Evolutionary conservation across 1,139 yeast species (phyloP).

Genomic region (Neolecta irregularis): DNA sequence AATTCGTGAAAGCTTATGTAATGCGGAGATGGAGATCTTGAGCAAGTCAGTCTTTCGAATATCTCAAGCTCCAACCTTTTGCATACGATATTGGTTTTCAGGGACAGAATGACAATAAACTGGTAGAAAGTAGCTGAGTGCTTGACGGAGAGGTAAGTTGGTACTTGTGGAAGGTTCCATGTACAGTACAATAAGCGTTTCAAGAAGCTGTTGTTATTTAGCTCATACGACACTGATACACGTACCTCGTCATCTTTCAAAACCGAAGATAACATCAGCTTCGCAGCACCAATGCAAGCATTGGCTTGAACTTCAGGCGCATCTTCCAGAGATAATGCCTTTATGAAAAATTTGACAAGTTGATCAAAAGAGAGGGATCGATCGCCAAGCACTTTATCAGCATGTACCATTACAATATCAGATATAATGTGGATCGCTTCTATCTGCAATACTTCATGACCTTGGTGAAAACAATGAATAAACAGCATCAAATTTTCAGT

Average conservation of each 20-base stretch:
- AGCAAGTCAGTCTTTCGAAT: conserved; percentile 21
- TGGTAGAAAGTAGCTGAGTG: conserved; percentile 76
- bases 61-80: conserved; percentile 52
- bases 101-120: conserved; percentile 73
- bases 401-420: conserved; percentile 67
- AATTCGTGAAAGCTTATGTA: conserved; percentile 2
- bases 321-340: conserved; percentile 36
- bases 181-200: conserved; percentile 54
- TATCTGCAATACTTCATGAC: conserved; percentile 44
- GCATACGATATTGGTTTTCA: conserved; percentile 54
- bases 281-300: conserved; percentile 79
- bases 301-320: conserved; percentile 57
- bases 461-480: conserved; percentile 48
- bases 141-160: conserved; percentile 61
- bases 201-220: conserved; percentile 31
- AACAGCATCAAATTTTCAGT: conserved; percentile 43
- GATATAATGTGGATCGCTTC: conserved; percentile 55
- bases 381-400: conserved; percentile 38
- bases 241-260: conserved; percentile 43
- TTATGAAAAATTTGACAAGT: conserved; percentile 49
- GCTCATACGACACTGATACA: background rate
- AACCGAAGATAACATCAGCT: conserved; percentile 63
- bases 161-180: conserved; percentile 51
- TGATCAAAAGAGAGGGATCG: conserved; percentile 22
- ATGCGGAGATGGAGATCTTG: conserved; percentile 2